Evolutionary conservation across 2,329 filamentous ascomycete species (phyloP), one percentile per base, ranked within the genome.

Genomic region (Chaetomium sp.): DNA sequence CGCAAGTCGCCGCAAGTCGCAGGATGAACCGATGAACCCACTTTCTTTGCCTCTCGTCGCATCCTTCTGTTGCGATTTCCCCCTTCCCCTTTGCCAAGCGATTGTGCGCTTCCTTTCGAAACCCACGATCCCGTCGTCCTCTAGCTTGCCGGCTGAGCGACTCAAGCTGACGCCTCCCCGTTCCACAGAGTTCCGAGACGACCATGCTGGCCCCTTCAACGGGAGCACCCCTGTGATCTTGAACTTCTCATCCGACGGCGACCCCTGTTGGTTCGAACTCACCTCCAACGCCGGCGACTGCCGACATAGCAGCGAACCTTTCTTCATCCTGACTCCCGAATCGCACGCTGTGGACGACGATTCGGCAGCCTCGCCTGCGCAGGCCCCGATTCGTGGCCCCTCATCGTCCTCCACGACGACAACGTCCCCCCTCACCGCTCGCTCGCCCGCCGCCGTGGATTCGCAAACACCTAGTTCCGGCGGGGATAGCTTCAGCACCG

Each of bases 191-290:
- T 54, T 60, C 41, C 44, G 43, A 27, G 45, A 55, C 52, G 14
- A 59, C 45, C 37, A 62, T 59, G 59, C 56, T 32, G 56, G 37
- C 32, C 56, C 59, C 10, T 57, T 53, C 50, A 59, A 62, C 57
- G 62, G 55, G 40, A 66, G 56, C 50, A 53, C 54, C 27, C 47
- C 56, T 36, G 54, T 66, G 41, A 48, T 52, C 12, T 43, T 66
- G 34, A 59, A 57, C 51, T 64, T 66, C 50, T 43, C 38, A 5
- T 64, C 63, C 9, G 44, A 58, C 51, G 42, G 56, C 49, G 59
- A 59, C 12, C 61, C 61, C 14, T 66, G 65, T 55, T 67, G 63
- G 64, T 64, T 67, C 54, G 54, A 62, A 11, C 61, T 66, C 48
- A 38, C 40, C 14, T 55, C 54, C 38, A 45, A 52, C 40, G 36